Evolutionary conservation across 2,329 filamentous ascomycete species (phyloP).

Genomic region (Achaetomium macrosporum): DNA sequence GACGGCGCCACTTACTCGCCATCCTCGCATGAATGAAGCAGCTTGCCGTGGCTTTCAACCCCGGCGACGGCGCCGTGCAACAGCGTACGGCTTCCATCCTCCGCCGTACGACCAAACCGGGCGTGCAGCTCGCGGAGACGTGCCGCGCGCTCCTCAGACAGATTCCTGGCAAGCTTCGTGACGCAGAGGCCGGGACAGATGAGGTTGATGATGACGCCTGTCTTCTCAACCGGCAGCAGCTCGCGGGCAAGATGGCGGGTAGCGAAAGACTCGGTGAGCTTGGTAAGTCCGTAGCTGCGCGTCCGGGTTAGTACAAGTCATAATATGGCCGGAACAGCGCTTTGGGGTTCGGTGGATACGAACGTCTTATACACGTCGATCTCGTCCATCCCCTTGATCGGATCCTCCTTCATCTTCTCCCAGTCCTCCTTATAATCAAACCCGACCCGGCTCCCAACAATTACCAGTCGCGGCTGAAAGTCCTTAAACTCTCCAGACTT

Average conservation of each 20-base stretch:
- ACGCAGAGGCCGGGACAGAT: conserved; percentile 28
- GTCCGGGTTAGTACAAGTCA: not conserved
- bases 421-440: conserved; percentile 3
- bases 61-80: conserved; percentile 29
- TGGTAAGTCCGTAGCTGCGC: conserved; percentile 14
- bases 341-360: no score
- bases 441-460: conserved; percentile 21
- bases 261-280: conserved; percentile 17
- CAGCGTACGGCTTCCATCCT: conserved; percentile 38
- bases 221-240: conserved; percentile 23
- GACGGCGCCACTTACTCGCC: conserved; percentile 22
- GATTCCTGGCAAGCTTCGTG: conserved; percentile 10
- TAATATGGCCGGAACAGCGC: no score
- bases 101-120: conserved; percentile 37
- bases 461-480: conserved; percentile 15
- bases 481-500: not conserved
- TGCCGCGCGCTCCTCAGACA: not conserved
- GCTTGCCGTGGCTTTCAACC: conserved; percentile 30
- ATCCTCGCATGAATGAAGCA: conserved; percentile 30
- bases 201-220: conserved; percentile 30
- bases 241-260: conserved; percentile 25
- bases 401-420: conserved; percentile 7
- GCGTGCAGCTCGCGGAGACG: conserved; percentile 9
- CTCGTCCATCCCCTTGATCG: conserved; percentile 9
- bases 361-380: not conserved